Evolutionary conservation across 2,329 filamentous ascomycete species (phyloP).

Genomic region (Cladosporium sp.): DNA sequence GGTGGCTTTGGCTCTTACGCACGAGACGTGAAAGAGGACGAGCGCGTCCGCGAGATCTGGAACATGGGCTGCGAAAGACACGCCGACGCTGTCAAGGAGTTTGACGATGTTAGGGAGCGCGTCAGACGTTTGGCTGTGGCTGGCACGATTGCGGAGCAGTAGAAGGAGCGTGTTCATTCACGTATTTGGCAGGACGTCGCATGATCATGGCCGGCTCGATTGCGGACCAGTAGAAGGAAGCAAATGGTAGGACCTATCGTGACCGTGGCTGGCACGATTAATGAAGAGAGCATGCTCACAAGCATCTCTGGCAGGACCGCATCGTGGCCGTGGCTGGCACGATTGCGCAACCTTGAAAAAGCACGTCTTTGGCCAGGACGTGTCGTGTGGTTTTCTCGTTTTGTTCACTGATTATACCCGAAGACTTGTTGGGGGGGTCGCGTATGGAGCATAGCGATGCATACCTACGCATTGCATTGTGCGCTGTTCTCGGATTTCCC

Average conservation of each 20-base stretch:
- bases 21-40: constrained; percentile 60
- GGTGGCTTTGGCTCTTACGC: constrained; percentile 56
- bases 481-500: neutral
- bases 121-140: constrained; percentile 27
- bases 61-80: constrained; percentile 57
- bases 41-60: constrained; percentile 60
- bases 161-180: neutral
- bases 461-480: no score
- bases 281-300: no score
- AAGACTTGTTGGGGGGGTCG: neutral
- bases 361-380: neutral
- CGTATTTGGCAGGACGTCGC: no score
- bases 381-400: neutral
- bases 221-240: no score
- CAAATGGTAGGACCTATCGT: no score
- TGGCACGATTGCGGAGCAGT: constrained; percentile 21
- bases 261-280: no score
- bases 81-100: constrained; percentile 55
- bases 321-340: no score
- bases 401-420: neutral
- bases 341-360: no score
- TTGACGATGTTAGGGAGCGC: constrained; percentile 46
- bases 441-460: neutral
- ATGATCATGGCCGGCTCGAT: no score
- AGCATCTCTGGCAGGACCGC: no score